A percentile compares a stretch with the other conserved stretches of the same genome.
Conservation (phyloP, 202 grass and related monocot genomes). For the Carex arenaria region DNA sequence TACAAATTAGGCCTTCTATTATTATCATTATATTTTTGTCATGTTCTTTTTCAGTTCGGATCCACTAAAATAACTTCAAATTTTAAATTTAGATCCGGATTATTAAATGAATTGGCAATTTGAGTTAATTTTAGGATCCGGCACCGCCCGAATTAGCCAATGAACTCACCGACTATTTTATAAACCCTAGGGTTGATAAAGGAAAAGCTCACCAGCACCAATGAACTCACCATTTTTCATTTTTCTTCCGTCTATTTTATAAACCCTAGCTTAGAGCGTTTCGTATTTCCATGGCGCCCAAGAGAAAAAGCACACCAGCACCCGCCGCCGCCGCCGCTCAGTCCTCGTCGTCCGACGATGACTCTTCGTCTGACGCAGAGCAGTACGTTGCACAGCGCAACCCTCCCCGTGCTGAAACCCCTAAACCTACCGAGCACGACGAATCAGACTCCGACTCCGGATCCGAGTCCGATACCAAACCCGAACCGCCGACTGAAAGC, state of each 20-base stretch:
- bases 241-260: background rate
- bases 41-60: too few species aligned
- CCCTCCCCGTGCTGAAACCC: background rate
- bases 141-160: too few species aligned
- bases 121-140: too few species aligned
- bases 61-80: too few species aligned
- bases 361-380: slow-evolving; percentile 16
- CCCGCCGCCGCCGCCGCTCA: slow-evolving; percentile 9
- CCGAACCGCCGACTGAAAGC: background rate
- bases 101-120: too few species aligned
- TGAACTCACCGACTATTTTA: background rate
- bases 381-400: background rate
- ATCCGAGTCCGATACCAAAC: background rate
- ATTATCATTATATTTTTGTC: too few species aligned
- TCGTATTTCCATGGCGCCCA: slow-evolving; percentile 20
- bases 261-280: slow-evolving; percentile 25
- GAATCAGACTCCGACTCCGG: background rate
- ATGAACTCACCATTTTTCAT: background rate
- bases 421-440: background rate
- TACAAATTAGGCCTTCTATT: too few species aligned
- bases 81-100: too few species aligned
- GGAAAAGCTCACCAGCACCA: too few species aligned
- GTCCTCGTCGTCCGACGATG: slow-evolving; percentile 21
- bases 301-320: background rate
- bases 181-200: background rate